Conservation (phyloP, 176 grass and related monocot genomes). For the Dendrocalamus sinicus region DNA sequence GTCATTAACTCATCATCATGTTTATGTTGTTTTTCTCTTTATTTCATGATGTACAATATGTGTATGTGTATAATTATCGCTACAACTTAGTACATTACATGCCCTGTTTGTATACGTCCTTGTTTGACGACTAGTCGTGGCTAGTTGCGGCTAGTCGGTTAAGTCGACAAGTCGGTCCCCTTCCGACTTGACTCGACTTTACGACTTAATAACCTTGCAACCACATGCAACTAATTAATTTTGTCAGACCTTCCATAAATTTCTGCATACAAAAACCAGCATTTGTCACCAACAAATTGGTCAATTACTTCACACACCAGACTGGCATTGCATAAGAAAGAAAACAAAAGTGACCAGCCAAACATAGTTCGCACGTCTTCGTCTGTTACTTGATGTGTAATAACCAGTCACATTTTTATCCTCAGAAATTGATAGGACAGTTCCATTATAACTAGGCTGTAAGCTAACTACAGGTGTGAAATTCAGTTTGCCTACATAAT, state of each 20-base stretch:
- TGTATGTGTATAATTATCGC: too few species aligned
- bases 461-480: background rate
- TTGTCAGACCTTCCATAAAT: background rate
- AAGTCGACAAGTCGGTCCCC: too few species aligned
- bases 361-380: background rate
- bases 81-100: too few species aligned
- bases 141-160: too few species aligned
- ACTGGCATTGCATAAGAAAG: constrained; percentile 18
- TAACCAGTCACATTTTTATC: background rate
- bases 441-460: background rate
- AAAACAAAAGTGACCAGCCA: background rate
- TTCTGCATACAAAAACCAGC: background rate
- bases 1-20: too few species aligned
- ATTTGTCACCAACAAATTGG: constrained; percentile 13
- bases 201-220: too few species aligned
- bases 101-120: too few species aligned
- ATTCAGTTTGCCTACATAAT: constrained; percentile 10
- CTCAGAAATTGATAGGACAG: constrained; percentile 16
- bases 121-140: too few species aligned
- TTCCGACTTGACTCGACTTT: too few species aligned
- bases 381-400: background rate
- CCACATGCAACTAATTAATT: background rate
- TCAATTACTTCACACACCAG: constrained; percentile 34
- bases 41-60: too few species aligned
- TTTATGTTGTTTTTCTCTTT: too few species aligned